Base-by-base conservation (phyloP, 2,329 filamentous ascomycete species). In the Ceratocystis harringtonii region DNA sequence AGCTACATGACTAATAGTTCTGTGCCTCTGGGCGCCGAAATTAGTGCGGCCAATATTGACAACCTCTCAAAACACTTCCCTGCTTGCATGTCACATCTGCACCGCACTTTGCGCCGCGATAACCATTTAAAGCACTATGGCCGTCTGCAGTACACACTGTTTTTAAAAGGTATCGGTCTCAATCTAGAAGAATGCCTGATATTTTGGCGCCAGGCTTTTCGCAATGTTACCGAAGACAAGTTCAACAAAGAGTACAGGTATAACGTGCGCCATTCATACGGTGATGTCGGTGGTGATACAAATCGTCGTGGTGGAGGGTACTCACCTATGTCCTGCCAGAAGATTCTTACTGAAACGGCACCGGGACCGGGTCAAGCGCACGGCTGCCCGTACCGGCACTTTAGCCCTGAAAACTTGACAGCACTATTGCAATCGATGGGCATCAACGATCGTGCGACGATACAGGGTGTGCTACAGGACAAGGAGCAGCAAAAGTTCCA, bases 181-280 rank as follows among this genome's bases (percentile, higher is more conserved):
- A 90, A 84, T 69, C 78, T 99, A n/a, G 91, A 96, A 72, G 92
- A 99, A 75, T 90, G 85, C 70, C 81, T 99, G 28, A 71, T 90
- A 12, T 99, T 99, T 78, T 99, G 94, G 94, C 86, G 94, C 10
- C 82, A 84, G 68, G 80, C 82, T 32, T 97, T 99, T 81, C 85
- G 85, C 73, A 88, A 90, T 70, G 84, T 95, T 69, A 92, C 89
- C 0, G 94, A 97, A 72, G 92, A 97, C 71, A 87, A 87, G 44
- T 99, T 97, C 81, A 95, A 95, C 76, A 97, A 96, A 73, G 91
- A 96, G 73, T 97, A 99, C 77, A 84, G 89, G 57, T 99, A 99
- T 81, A 97, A 99, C 74, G 84, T 97, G 66, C 88, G 92, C n/a
- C 92, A 99, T 80, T 76, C 81, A 0, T 99, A 97, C 74, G 94